phyloP scores from a whole-genome alignment of 179 eudicot genomes.

The Amaranthus tricolor region DNA sequence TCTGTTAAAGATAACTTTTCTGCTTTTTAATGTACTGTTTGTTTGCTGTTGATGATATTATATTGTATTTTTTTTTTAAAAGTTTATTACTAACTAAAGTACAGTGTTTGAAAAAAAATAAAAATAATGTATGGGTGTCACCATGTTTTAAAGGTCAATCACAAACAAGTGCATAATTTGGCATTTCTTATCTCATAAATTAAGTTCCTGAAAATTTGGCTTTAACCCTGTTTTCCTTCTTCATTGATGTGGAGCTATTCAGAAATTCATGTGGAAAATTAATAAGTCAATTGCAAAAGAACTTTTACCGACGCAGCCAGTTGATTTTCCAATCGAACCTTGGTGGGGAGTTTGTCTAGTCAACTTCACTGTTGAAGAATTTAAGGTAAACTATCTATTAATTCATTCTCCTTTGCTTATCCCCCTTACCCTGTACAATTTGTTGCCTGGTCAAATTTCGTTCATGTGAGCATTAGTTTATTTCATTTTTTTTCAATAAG shows the following conservation, averaged over 20 bases:
- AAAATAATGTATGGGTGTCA: neutral
- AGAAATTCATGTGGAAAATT: slow-evolving; percentile 99
- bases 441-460: neutral
- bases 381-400: slow-evolving; percentile 57
- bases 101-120: neutral
- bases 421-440: neutral
- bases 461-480: neutral
- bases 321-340: slow-evolving; percentile 81
- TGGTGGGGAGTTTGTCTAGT: slow-evolving; percentile 99
- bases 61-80: neutral
- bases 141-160: neutral
- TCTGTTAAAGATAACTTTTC: too few species aligned
- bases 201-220: neutral
- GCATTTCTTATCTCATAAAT: neutral
- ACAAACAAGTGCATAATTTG: neutral
- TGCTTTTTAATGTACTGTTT: too few species aligned
- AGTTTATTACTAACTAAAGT: neutral
- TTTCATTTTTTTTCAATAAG: neutral
- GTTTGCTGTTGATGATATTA: neutral
- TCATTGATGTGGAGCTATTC: slow-evolving; percentile 46
- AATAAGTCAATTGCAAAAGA: slow-evolving; percentile 98
- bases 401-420: neutral
- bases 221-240: slow-evolving; percentile 22
- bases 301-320: slow-evolving; percentile 84
- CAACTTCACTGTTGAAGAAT: slow-evolving; percentile 95